These are phyloP conservation scores for Paecilomyces sp. DNA, from an alignment of 2,329 filamentous ascomycete species.

Conservation along the genomic window DNA sequence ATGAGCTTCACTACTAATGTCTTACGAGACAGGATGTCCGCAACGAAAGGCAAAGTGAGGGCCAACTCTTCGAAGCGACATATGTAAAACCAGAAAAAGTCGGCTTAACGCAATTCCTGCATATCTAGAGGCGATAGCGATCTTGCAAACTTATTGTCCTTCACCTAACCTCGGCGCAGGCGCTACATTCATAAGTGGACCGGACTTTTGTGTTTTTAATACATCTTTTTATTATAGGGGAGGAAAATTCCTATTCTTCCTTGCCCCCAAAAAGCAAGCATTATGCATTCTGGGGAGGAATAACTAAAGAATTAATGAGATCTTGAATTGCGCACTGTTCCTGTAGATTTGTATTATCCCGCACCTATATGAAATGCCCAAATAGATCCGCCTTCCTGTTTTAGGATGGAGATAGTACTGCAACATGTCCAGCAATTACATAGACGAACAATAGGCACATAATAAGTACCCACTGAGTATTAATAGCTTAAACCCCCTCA, in stretches of 20 bases:
- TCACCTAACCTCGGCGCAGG: neutral
- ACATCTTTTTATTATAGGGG: neutral
- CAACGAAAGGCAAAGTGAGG: neutral
- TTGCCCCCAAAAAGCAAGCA: neutral
- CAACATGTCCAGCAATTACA: no score
- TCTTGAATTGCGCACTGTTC: no score
- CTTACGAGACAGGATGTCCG: neutral
- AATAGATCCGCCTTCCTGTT: no score
- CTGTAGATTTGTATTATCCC: no score
- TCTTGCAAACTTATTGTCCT: neutral
- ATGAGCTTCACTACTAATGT: neutral
- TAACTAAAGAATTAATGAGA: no score
- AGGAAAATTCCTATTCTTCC: neutral
- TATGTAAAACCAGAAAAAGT: neutral
- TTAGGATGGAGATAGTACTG: no score
- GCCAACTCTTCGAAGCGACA: neutral
- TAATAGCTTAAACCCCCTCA: no score
- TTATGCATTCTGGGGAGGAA: no score
- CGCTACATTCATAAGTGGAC: neutral
- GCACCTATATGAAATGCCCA: no score
- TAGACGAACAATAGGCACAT: no score
- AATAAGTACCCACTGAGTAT: no score
- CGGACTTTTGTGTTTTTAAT: neutral
- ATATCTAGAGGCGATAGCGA: neutral
- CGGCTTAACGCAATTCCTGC: neutral